Evolutionary conservation across 306 rosid species (phyloP), one percentile per base, ranked within the genome.

Genomic region (Lathyrus aphaca): DNA sequence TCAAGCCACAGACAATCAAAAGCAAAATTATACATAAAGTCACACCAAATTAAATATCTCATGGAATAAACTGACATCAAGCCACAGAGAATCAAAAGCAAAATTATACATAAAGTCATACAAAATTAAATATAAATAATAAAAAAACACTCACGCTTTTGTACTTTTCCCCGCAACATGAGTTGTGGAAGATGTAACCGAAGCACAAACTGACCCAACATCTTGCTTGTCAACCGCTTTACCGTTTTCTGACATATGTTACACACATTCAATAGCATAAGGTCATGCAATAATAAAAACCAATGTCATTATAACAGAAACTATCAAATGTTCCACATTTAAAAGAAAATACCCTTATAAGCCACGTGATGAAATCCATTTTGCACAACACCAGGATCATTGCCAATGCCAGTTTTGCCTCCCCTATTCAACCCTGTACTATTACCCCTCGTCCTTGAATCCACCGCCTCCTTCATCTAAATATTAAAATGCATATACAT

Each of bases 381-480:
- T 16, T 64, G 80, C 38, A 72, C 68, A 68, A 58, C 67, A 40
- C 64, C 72, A 49, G 39, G 59, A 42, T 73, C 86, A 56, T 44
- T 63, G 56, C 43, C 56, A 77, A 13, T 18, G 27, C 54, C 46
- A 69, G 19, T 64, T 77, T 49, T 86, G 65, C 74, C 78, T 70
- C 87, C 81, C 50, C 80, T 73, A 58, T 17, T 74, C 48, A 60
- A 74, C 62, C 85, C 81, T 10, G 17, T 38, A 46, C 37, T 78
- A 44, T 69, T 74, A 39, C 71, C 74, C 71, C 55, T 85, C 1
- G 82, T 55, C 80, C 82, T 83, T 13, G 79, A 81, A 38, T 87
- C 90, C 10, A 57, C 49, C 8, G 77, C 79, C 68, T 82, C 91
- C 84, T 86, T 89, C 76, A 68, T 76, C 92, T 89, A 77, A 74